These are phyloP conservation scores for Marasmius sp. DNA, from an alignment of 1,284 basidiomycete genomes.

Conservation along the genomic window DNA sequence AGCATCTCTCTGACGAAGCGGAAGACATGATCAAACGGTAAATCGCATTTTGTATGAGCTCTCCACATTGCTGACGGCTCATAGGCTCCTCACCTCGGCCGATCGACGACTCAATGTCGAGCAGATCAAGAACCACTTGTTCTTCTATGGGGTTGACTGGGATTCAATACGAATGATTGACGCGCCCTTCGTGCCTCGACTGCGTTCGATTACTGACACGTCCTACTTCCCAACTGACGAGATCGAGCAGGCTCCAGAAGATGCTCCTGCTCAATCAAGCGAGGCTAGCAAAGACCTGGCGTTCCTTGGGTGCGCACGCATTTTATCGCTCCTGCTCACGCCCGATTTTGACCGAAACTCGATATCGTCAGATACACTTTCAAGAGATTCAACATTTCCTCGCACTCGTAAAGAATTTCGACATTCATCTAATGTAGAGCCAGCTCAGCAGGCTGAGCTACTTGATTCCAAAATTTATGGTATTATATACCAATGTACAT, in stretches of 20 bases:
- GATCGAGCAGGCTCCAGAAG: constrained; percentile 83
- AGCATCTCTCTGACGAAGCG: constrained; percentile 86
- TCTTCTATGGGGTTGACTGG: constrained; percentile 99
- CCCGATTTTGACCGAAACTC: constrained; percentile 1
- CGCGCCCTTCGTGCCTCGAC: constrained; percentile 92
- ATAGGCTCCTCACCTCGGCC: constrained; percentile 80
- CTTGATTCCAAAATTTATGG: no score
- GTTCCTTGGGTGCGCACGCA: constrained; percentile 77
- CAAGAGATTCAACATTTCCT: constrained; percentile 66
- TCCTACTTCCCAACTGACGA: constrained; percentile 98
- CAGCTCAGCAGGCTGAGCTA: neutral
- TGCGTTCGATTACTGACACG: constrained; percentile 91
- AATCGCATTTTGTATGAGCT: constrained; percentile 7
- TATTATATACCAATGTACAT: no score
- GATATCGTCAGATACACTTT: constrained; percentile 62
- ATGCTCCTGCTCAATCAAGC: constrained; percentile 53
- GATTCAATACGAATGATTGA: constrained; percentile 85
- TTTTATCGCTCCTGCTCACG: neutral
- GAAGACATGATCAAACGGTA: constrained; percentile 89
- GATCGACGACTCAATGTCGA: constrained; percentile 83
- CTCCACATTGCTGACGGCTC: neutral
- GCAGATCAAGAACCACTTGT: constrained; percentile 91
- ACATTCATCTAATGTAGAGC: neutral
- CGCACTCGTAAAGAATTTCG: constrained; percentile 28
- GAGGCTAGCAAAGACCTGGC: constrained; percentile 84